Evolutionary conservation across 2,329 filamentous ascomycete species (phyloP), one percentile per base, ranked within the genome.

Genomic region (Clarireedia hainanense): DNA sequence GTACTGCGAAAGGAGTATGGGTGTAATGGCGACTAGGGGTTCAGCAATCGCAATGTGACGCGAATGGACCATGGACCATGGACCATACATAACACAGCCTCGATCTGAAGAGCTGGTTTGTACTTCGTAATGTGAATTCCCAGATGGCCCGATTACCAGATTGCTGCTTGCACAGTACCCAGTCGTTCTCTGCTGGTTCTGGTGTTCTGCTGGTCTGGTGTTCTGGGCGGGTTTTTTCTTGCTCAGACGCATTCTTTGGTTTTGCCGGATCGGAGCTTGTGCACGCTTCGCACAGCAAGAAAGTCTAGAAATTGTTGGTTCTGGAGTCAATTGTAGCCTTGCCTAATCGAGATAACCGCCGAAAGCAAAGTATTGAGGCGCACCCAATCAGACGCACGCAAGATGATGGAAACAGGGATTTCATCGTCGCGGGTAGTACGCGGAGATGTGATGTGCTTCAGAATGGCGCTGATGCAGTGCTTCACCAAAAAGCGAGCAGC

Each of bases 331-430:
- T 58, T 60, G 55, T 55, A 64, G 60, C 63, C 60, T 64, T 65
- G 53, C 65, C 65, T 59, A 63, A 67, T 68, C 62, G 58, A 68
- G 65, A 65, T 67, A 65, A 61, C 62, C 64, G 65, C 65, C 66
- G 66, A 65, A 27, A 58, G 50, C 60, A 58, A 59, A 55, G 52
- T 56, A 61, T 53, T 47, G 54, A 58, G 61, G 47, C 60, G 60
- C 60, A 52, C 46, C 65, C 64, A 68, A 65, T 68, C 45, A 60
- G 10, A 30, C 27, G 27, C 27, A 30, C 7, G 27, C 7, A 30
- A 12, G 47, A 57, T 34, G 50, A 9, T 14, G 52, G 57, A 45
- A 56, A 55, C 65, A 64, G 59, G 66, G 66, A 58, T 62, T 14
- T 15, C 34, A 26, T 27, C 48, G 39, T 54, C 61, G 60, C 63